These are phyloP conservation scores for Globisporangium paroecandrum DNA, from an alignment of 352 stramenopile genomes.

Conservation along the genomic window DNA sequence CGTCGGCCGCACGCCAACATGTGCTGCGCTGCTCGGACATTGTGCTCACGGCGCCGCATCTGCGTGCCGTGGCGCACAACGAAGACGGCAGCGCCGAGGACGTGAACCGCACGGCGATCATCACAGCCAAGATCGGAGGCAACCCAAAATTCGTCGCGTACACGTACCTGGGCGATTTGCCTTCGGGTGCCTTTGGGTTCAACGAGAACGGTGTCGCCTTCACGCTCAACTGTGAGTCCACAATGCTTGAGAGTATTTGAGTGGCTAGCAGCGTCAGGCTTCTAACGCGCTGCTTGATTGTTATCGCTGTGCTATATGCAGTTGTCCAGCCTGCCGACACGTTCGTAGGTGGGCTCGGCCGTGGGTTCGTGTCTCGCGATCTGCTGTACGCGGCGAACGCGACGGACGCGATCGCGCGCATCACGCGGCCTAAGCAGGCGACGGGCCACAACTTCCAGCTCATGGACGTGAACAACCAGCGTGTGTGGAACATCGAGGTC, in stretches of 20 bases:
- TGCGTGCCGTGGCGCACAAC: slow-evolving; percentile 67
- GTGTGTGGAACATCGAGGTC: slow-evolving; percentile 70
- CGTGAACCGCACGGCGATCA: slow-evolving; percentile 62
- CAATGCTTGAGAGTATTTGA: background rate
- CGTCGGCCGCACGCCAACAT: slow-evolving; percentile 22
- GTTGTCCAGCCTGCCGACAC: slow-evolving; percentile 65
- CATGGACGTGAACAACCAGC: slow-evolving; percentile 44
- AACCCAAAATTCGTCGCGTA: slow-evolving; percentile 62
- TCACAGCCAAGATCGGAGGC: slow-evolving; percentile 51
- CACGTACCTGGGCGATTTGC: slow-evolving; percentile 72
- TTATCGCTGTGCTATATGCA: slow-evolving; percentile 11
- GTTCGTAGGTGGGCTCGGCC: slow-evolving; percentile 51
- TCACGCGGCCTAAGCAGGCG: slow-evolving; percentile 46
- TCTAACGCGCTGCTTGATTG: background rate
- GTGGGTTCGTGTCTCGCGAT: slow-evolving; percentile 70
- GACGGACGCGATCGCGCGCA: slow-evolving; percentile 49
- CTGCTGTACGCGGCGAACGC: slow-evolving; percentile 39
- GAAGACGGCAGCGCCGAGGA: slow-evolving; percentile 53
- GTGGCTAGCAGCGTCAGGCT: background rate
- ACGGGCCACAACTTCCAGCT: slow-evolving; percentile 78
- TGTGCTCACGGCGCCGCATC: slow-evolving; percentile 38
- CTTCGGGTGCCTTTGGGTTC: slow-evolving; percentile 67
- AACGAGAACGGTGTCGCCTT: slow-evolving; percentile 68
- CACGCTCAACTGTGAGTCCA: slow-evolving; percentile 70
- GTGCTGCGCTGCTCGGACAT: slow-evolving; percentile 66